Evolutionary conservation across 257 asterid species (phyloP), one percentile per base, ranked within the genome.

Genomic region (Capsicum baccatum): DNA sequence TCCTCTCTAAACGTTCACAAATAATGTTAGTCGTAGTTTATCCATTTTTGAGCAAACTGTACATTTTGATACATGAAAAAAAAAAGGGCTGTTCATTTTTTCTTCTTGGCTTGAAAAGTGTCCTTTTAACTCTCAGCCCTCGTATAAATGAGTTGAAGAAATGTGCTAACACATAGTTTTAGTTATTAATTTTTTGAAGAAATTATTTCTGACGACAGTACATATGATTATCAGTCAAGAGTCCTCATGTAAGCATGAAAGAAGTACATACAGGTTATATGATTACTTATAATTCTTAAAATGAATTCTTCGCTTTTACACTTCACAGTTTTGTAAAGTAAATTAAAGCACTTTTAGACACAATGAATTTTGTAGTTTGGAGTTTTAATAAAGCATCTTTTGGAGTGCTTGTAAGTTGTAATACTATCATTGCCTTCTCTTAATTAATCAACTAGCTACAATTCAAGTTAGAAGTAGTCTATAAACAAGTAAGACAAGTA

Each of bases 391-490:
- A 4, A 42, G 35, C 79, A 8, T 16, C 21, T 69, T 69, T 69
- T 69, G 33, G 35, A 9, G 19, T 42, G 79, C 79, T 39, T 69
- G 79, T 42, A 70, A 70, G 55, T 39, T 69, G 79, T 42, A 70
- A 70, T 15, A 42, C 35, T 70, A 42, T 68, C 15, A 17, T 42
- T 42, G 33, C 56, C 8, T 16, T 69, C 33, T 35, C 50, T 42
- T 70, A 15, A 42, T 70, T 42, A 70, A 70, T 42, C 56, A 70
- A 69, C 55, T 39, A 15, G 78, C 55, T 39, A 39, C 21, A 15
- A 37, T 39, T 68, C 54, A 63, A 26, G 44, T 58, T 17, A 16
- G 10, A 5, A 58, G 4, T 15, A 57, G 63, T 16, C 62, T 16
- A 57, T 10, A 17, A 39, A 39, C 42, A 39, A 39, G 42, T 39